These are phyloP conservation scores for Zychaea mexicana DNA, from an alignment of 371 early-diverging fungal species.

Conservation along the genomic window DNA sequence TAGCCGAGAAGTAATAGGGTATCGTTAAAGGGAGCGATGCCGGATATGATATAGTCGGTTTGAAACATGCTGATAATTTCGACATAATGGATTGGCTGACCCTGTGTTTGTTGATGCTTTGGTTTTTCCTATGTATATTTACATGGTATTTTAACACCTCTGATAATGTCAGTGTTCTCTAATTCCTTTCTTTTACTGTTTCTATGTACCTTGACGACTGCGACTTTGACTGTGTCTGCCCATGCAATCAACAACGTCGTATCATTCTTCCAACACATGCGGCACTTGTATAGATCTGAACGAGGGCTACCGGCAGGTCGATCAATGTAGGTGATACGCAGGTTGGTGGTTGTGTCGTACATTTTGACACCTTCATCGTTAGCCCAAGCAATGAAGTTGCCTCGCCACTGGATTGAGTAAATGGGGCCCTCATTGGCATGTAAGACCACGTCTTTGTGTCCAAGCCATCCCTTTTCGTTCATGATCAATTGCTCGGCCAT, in stretches of 20 bases:
- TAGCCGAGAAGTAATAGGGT: conserved; percentile 80
- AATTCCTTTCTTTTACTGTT: neutral
- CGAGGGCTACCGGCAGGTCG: conserved; percentile 80
- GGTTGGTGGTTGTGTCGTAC: conserved; percentile 71
- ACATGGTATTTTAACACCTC: neutral
- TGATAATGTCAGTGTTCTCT: no score
- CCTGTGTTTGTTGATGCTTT: conserved; percentile 39
- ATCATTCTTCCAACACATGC: conserved; percentile 85
- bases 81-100: conserved; percentile 67
- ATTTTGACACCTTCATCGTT: conserved; percentile 88
- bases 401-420: conserved; percentile 83
- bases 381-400: conserved; percentile 89
- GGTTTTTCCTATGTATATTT: conserved; percentile 40
- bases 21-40: conserved; percentile 83
- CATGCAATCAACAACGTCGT: conserved; percentile 85
- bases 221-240: conserved; percentile 91
- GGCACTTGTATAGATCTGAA: conserved; percentile 85
- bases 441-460: conserved; percentile 73
- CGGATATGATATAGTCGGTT: conserved; percentile 88
- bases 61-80: conserved; percentile 81
- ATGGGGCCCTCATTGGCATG: conserved; percentile 90
- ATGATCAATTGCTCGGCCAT: conserved; percentile 85
- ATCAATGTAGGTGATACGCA: conserved; percentile 83
- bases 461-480: conserved; percentile 73
- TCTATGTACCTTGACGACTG: conserved; percentile 62